These are phyloP conservation scores for Pseudomassariella vexata DNA, from an alignment of 2,329 filamentous ascomycete species.

Conservation along the genomic window DNA sequence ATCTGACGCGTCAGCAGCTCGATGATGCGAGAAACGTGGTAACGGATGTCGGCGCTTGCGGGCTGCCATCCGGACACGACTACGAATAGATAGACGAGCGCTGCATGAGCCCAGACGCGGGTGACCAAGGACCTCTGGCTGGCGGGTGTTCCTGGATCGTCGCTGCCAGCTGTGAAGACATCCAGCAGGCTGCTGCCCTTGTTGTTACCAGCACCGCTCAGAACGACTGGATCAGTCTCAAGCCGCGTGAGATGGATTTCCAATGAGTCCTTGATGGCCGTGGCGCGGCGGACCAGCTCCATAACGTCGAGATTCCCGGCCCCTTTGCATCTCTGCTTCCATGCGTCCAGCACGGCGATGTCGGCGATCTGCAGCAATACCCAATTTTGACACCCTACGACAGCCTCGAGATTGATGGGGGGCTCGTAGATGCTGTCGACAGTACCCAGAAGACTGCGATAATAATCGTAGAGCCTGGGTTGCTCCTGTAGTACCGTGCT, in stretches of 20 bases:
- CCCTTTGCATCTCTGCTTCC: slow-evolving; percentile 13
- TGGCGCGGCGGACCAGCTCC: slow-evolving; percentile 12
- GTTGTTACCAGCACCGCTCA: not conserved
- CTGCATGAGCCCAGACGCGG: slow-evolving; percentile 42
- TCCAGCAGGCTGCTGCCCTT: slow-evolving; percentile 12
- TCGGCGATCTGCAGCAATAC: slow-evolving; percentile 13
- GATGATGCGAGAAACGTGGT: slow-evolving; percentile 21
- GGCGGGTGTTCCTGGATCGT: slow-evolving; percentile 6
- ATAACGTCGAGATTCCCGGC: slow-evolving; percentile 12
- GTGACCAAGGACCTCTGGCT: slow-evolving; percentile 14
- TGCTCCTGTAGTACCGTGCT: slow-evolving; percentile 23
- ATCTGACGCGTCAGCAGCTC: slow-evolving; percentile 27
- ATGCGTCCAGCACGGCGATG: slow-evolving; percentile 13
- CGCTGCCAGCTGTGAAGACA: slow-evolving; percentile 3
- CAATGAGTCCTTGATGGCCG: slow-evolving; percentile 10
- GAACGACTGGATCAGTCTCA: not conserved
- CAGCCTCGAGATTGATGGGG: slow-evolving; percentile 12
- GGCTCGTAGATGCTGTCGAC: slow-evolving; percentile 5
- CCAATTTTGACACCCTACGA: slow-evolving; percentile 15
- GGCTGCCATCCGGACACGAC: slow-evolving; percentile 48
- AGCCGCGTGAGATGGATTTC: slow-evolving; percentile 7
- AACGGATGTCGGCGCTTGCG: slow-evolving; percentile 32
- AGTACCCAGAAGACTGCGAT: slow-evolving; percentile 15
- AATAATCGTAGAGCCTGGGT: slow-evolving; percentile 21
- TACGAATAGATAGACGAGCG: slow-evolving; percentile 40